Percentiles rank a stretch among this genome's conserved stretches.
phyloP scores from a whole-genome alignment of 495 filamentous ascomycete species.

The Penicillium silybi region DNA sequence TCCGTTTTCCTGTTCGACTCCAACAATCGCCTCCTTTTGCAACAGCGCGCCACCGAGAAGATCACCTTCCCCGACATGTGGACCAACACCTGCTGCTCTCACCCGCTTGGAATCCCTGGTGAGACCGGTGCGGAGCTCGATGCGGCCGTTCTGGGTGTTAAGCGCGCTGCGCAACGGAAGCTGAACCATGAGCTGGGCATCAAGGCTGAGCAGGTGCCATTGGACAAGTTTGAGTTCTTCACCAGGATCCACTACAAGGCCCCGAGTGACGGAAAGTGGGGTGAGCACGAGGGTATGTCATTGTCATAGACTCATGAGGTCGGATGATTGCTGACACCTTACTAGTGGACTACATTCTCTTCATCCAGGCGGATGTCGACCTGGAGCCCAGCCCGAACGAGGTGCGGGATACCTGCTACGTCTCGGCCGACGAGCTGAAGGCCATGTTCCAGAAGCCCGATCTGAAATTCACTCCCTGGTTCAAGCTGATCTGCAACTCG shows the following conservation, averaged over 20 bases:
- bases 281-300: conserved; percentile 86
- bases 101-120: conserved; percentile 84
- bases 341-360: conserved; percentile 96
- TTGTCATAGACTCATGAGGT: background rate
- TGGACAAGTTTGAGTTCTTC: conserved; percentile 89
- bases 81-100: conserved; percentile 99
- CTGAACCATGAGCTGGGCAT: conserved; percentile 94
- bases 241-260: conserved; percentile 98
- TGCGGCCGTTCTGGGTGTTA: conserved; percentile 77
- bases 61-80: conserved; percentile 99
- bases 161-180: conserved; percentile 87
- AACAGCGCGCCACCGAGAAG: conserved; percentile 94
- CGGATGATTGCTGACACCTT: conserved; percentile 6
- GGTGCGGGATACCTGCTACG: conserved; percentile 77
- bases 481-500: conserved; percentile 96
- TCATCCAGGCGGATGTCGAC: conserved; percentile 92
- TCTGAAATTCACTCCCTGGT: conserved; percentile 95
- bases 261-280: conserved; percentile 96
- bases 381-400: conserved; percentile 80
- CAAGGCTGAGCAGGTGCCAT: conserved; percentile 80
- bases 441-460: conserved; percentile 74
- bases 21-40: conserved; percentile 82
- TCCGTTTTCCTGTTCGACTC: conserved; percentile 96
- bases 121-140: conserved; percentile 86
- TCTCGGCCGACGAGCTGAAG: conserved; percentile 77